Evolutionary conservation across 2,329 filamentous ascomycete genomes (phyloP), one percentile per base, ranked within the genome.

Genomic region (Trichophyton benhamiae): DNA sequence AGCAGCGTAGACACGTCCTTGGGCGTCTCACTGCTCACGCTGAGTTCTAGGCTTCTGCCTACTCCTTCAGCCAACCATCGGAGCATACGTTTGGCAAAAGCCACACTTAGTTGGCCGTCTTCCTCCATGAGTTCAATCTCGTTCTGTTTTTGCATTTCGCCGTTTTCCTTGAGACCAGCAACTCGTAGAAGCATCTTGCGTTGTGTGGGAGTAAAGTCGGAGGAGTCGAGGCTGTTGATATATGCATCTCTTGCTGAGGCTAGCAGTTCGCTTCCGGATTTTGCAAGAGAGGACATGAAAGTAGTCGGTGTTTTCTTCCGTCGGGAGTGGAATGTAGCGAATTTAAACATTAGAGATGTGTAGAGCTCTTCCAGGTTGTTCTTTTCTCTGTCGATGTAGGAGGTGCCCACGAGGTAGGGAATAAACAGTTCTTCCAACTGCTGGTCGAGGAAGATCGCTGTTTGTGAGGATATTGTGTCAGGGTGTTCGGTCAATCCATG

Each of bases 61-160:
- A 99, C 92, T 64, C 89, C 91, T 77, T 99, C 94, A 1, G 94
- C 94, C 46, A 99, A 79, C 94, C 94, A 99, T 71, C 89, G 95
- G 63, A 99, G 82, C 91, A 99, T 99, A 62, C 94, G 84, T 76
- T 97, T 97, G n/a, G 91, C 89, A 72, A 88, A 91, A n/a, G 84
- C 80, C 3, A 95, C 79, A 66, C 86, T 92, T 27, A 97, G 78
- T 61, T 85, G 80, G 38, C 94, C 94, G 69, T 99, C 92, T 70
- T 92, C 86, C 63, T 97, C 94, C 0, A 87, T 86, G 36, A 97
- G 88, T 71, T 95, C 91, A 62, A 95, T 90, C 59, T 96, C 91
- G 66, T 88, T 87, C 72, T 89, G 88, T 69, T 87, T 85, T 25
- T 72, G 70, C 65, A 82, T 84, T 64, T 86, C 86, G 5, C 42